Conservation (phyloP, 441 rosid genomes). For the Aquilaria agallochum region DNA sequence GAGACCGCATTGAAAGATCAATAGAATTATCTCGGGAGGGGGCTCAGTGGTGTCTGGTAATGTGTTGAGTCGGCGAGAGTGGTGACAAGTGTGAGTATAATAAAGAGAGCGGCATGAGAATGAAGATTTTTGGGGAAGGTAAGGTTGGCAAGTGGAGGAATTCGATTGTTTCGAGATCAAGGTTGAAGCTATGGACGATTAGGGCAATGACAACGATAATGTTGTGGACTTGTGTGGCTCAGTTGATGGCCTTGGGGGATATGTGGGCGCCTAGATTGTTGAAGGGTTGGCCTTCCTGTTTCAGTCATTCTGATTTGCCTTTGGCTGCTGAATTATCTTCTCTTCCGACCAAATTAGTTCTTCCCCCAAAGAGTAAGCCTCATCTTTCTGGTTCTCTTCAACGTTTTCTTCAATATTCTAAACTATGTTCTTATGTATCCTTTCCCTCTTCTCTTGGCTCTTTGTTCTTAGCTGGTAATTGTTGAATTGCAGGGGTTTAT, state of each 20-base stretch:
- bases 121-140: conserved; percentile 46
- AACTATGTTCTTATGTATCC: conserved; percentile 6
- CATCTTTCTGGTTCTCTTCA: conserved; percentile 4
- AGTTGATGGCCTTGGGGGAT: conserved; percentile 56
- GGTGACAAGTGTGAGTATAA: conserved; percentile 33
- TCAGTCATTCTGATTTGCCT: conserved; percentile 34
- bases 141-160: conserved; percentile 54
- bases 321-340: conserved; percentile 29
- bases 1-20: conserved; percentile 10
- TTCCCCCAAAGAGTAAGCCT: conserved; percentile 62
- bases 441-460: background rate
- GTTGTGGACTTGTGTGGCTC: conserved; percentile 61
- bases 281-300: conserved; percentile 70
- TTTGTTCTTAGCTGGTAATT: conserved; percentile 13
- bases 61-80: conserved; percentile 51
- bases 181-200: conserved; percentile 53
- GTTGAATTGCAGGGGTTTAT: conserved; percentile 43
- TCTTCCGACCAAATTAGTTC: conserved; percentile 34
- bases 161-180: conserved; percentile 46
- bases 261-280: conserved; percentile 64
- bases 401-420: conserved; percentile 1
- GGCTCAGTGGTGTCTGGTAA: conserved; percentile 16
- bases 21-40: too few species aligned
- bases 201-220: conserved; percentile 42
- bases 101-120: conserved; percentile 53